A percentile compares a stretch with the other conserved stretches of the same genome.
Evolutionary conservation across 495 filamentous ascomycete species (phyloP).

Genomic region (Penicillium subrubescens): DNA sequence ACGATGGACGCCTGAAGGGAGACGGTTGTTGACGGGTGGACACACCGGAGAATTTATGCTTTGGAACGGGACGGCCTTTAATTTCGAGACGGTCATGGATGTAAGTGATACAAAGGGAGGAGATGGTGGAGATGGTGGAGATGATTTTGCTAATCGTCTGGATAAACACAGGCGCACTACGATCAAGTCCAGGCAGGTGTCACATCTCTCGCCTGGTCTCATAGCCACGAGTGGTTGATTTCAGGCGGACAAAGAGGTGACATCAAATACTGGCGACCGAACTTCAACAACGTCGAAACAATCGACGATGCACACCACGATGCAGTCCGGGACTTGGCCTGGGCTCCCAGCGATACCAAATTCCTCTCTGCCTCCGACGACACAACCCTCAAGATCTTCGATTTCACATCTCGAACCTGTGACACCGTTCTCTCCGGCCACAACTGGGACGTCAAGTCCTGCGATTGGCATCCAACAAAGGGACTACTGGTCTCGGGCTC

Average conservation of each 20-base stretch:
- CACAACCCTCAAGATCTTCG: constrained; percentile 88
- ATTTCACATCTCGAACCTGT: constrained; percentile 83
- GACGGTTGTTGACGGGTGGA: constrained; percentile 85
- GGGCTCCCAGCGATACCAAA: constrained; percentile 89
- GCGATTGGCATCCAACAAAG: constrained; percentile 97
- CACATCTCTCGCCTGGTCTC: constrained; percentile 83
- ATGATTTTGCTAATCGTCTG: neutral
- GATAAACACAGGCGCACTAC: constrained; percentile 71
- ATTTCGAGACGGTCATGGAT: constrained; percentile 99
- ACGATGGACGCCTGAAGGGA: constrained; percentile 94
- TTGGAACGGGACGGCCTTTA: constrained; percentile 98
- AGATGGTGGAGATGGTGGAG: neutral
- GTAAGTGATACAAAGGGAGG: constrained; percentile 35
- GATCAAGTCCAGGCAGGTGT: constrained; percentile 70
- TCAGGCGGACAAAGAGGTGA: constrained; percentile 94
- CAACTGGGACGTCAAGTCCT: constrained; percentile 93
- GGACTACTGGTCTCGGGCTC: constrained; percentile 93
- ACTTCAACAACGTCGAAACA: constrained; percentile 97
- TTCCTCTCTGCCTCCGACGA: constrained; percentile 97
- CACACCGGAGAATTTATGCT: constrained; percentile 97
- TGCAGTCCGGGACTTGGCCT: constrained; percentile 88
- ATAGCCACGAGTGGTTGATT: constrained; percentile 94
- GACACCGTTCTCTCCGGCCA: constrained; percentile 85
- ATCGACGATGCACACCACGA: constrained; percentile 90
- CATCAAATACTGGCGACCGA: constrained; percentile 98